Base-by-base conservation (phyloP, 768 basidiomycete species). In the Sporobolomyces pararoseus region DNA sequence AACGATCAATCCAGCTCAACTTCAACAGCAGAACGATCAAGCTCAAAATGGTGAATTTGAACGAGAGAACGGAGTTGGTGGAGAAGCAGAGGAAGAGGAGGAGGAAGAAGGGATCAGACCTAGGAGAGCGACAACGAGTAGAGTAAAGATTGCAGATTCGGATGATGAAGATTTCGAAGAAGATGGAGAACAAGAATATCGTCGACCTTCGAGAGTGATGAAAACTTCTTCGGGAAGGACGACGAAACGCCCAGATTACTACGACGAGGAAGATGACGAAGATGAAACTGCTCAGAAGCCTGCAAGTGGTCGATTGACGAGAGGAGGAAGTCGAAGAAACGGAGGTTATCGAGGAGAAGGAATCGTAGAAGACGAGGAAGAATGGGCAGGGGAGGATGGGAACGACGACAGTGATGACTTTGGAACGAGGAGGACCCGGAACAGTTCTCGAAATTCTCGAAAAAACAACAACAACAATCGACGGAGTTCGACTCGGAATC, bases 331-430 rank as follows among this genome's bases (percentile, higher is more conserved):
- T 21, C 34, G 63, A 32, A 42, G 52, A 34, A 63, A 50, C 34
- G 59, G 44, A 2, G 68, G 49, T 23, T 51, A 63, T 25, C 49
- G 49, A 6, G 59, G 63, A 17, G 63, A 64, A 25, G 64, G 39
- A 0, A 63, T 66, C 42, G 65, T 46, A n/a, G 70, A 62, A 14
- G 62, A 67, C 23, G 61, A 66, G 14, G 62, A 66, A 37, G 70
- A 66, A 35, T 54, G 37, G 54, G 65, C 55, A 17, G 70, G 52
- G 25, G 62, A 52, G n/a, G 61, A 53, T 31, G 54, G 58, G 7
- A 53, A 14, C 1, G 62, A 59, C 10, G 66, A 67, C 46, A 54
- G 39, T 19, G 63, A 64, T n/a, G 49, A 64, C 42, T 37, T 25
- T 60, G 65, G 47, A 60, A 50, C 59, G 59, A 27, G 53, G 25